Percentiles rank a stretch among this genome's conserved stretches.
Evolutionary conservation across 768 basidiomycete species (phyloP).

Genomic region (Collybia sp.): DNA sequence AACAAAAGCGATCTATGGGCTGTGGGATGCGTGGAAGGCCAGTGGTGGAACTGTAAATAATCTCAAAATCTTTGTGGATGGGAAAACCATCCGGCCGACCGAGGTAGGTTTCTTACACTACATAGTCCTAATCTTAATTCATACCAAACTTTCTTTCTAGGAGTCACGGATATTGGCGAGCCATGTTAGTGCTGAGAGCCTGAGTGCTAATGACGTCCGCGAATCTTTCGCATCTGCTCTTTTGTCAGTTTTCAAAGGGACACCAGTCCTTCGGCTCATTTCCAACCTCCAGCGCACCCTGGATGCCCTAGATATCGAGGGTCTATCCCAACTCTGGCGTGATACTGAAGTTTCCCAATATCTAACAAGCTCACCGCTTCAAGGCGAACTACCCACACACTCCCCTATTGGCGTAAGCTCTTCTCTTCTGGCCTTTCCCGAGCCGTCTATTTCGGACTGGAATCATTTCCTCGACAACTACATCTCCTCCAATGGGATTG

Average conservation of each 20-base stretch:
- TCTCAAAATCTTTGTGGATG: constrained; percentile 72
- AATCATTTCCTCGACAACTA: constrained; percentile 55
- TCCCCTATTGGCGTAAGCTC: constrained; percentile 29
- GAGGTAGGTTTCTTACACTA: constrained; percentile 45
- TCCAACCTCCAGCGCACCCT: constrained; percentile 67
- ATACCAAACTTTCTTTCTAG: constrained; percentile 13
- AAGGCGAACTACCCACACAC: constrained; percentile 11
- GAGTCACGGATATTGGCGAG: constrained; percentile 21
- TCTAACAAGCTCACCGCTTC: constrained; percentile 9
- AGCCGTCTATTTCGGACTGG: constrained; percentile 68
- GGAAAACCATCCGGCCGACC: constrained; percentile 51
- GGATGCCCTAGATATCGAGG: constrained; percentile 84
- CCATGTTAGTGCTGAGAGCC: constrained; percentile 5
- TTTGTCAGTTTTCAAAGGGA: constrained; percentile 40
- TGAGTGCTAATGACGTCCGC: constrained; percentile 27
- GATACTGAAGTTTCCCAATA: constrained; percentile 18
- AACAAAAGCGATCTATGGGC: constrained; percentile 52
- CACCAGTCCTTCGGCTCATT: constrained; percentile 50
- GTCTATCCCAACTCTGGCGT: constrained; percentile 49
- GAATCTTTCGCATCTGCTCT: constrained; percentile 49
- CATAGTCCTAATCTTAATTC: neutral
- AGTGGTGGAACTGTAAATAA: constrained; percentile 74
- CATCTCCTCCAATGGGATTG: constrained; percentile 23
- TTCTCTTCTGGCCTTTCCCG: constrained; percentile 21
- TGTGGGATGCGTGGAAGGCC: constrained; percentile 72